phyloP scores from a whole-genome alignment of 1,284 basidiomycete species.

The Golubevia pallescens region DNA sequence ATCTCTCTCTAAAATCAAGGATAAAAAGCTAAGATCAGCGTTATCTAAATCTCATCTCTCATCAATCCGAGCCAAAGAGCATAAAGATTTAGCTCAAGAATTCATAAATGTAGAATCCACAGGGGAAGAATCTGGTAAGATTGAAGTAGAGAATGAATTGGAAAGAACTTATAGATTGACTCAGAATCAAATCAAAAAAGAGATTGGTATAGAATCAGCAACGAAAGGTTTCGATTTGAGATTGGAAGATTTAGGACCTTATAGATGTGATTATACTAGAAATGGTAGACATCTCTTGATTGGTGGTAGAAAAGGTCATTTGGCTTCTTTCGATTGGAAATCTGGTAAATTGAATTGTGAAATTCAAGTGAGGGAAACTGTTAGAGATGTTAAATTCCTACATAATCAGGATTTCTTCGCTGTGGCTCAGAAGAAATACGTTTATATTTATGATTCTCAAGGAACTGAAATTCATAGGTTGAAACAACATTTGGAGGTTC shows the following conservation, averaged over 20 bases:
- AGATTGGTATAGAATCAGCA: constrained; percentile 76
- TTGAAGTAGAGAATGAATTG: constrained; percentile 77
- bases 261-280: constrained; percentile 80
- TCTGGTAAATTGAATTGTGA: constrained; percentile 85
- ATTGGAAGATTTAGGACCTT: constrained; percentile 81
- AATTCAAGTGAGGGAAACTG: constrained; percentile 87
- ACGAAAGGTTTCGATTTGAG: constrained; percentile 79
- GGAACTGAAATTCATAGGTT: constrained; percentile 88
- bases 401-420: constrained; percentile 92
- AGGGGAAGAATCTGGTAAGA: constrained; percentile 71
- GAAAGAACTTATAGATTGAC: constrained; percentile 88
- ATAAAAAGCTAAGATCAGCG: constrained; percentile 60
- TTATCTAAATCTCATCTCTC: constrained; percentile 46
- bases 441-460: constrained; percentile 92
- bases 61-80: constrained; percentile 42
- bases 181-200: constrained; percentile 77
- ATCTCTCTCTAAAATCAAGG: constrained; percentile 35
- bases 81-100: constrained; percentile 50
- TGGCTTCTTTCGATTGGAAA: constrained; percentile 96
- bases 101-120: constrained; percentile 47
- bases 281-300: constrained; percentile 77
- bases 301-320: constrained; percentile 78
- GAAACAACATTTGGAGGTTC: constrained; percentile 82
- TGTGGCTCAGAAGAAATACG: constrained; percentile 94
- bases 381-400: constrained; percentile 87